Evolutionary conservation across 2,329 filamentous ascomycete genomes (phyloP).

Genomic region (Alternaria incomplexa): DNA sequence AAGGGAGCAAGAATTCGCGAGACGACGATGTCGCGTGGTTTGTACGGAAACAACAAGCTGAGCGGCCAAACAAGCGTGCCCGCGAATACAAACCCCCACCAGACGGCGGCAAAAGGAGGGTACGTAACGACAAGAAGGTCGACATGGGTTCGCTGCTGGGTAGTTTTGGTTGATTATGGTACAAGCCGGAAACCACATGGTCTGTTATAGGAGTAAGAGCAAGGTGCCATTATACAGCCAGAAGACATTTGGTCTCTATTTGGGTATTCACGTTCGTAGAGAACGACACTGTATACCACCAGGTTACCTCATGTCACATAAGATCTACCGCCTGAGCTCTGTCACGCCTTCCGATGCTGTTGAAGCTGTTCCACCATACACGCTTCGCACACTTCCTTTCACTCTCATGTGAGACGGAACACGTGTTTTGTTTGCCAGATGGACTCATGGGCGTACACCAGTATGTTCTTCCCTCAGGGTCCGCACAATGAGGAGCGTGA

Average conservation of each 20-base stretch:
- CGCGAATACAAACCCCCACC: not conserved
- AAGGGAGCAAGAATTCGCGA: not conserved
- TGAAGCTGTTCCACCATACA: not conserved
- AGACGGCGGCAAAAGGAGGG: slow-evolving; percentile 26
- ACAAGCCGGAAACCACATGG: not conserved
- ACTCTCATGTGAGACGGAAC: no score
- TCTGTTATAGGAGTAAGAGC: not conserved
- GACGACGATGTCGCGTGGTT: slow-evolving; percentile 11
- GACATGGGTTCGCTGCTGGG: slow-evolving; percentile 31
- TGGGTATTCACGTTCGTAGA: not conserved
- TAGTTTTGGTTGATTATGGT: slow-evolving; percentile 16
- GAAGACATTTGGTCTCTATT: not conserved
- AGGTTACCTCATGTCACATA: not conserved
- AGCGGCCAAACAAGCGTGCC: not conserved
- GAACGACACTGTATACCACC: not conserved
- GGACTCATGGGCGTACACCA: no score
- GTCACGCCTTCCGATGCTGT: not conserved
- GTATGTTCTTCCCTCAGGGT: not conserved
- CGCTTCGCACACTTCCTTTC: no score
- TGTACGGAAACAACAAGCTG: not conserved
- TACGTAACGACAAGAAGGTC: slow-evolving; percentile 24
- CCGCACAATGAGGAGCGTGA: not conserved
- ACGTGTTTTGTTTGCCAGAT: no score
- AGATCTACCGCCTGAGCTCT: not conserved
- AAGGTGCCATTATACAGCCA: not conserved